Percentiles rank a stretch among this genome's conserved stretches.
These are phyloP conservation scores for Mrakiaceae sp. DNA, from an alignment of 1,284 basidiomycete genomes.

Conservation along the genomic window DNA sequence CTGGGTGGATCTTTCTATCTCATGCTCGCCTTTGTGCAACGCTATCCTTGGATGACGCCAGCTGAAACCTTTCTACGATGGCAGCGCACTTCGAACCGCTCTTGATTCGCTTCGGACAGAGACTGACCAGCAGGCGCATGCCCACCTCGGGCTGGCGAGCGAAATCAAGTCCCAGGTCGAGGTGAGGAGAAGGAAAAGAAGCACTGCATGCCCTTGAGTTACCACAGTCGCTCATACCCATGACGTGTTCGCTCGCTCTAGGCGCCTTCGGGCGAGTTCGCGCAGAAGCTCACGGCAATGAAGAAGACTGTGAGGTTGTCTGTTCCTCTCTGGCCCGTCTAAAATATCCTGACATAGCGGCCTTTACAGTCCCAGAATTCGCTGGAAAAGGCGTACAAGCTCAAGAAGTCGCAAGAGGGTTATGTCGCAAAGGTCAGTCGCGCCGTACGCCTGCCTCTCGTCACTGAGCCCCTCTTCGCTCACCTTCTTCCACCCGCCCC, in stretches of 20 bases:
- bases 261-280: conserved; percentile 49
- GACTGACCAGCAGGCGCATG: conserved; percentile 67
- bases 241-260: not conserved
- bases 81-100: conserved; percentile 63
- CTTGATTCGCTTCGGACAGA: conserved; percentile 68
- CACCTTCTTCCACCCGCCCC: not conserved
- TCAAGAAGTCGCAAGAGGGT: conserved; percentile 68
- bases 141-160: conserved; percentile 56
- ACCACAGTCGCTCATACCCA: no score
- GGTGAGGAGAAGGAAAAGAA: conserved; percentile 21
- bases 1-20: conserved; percentile 51
- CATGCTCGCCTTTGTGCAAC: not conserved
- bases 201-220: no score
- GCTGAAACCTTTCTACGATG: conserved; percentile 2
- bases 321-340: not conserved
- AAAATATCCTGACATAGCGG: not conserved
- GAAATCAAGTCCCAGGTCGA: conserved; percentile 73
- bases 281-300: conserved; percentile 55
- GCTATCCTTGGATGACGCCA: not conserved
- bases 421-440: conserved; percentile 56
- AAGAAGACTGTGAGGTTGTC: conserved; percentile 45
- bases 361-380: conserved; percentile 43
- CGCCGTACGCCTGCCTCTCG: not conserved
- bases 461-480: not conserved
- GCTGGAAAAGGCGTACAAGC: conserved; percentile 80